These are phyloP conservation scores for Calendula officinalis DNA, from an alignment of 129 eudicot species.

Conservation along the genomic window DNA sequence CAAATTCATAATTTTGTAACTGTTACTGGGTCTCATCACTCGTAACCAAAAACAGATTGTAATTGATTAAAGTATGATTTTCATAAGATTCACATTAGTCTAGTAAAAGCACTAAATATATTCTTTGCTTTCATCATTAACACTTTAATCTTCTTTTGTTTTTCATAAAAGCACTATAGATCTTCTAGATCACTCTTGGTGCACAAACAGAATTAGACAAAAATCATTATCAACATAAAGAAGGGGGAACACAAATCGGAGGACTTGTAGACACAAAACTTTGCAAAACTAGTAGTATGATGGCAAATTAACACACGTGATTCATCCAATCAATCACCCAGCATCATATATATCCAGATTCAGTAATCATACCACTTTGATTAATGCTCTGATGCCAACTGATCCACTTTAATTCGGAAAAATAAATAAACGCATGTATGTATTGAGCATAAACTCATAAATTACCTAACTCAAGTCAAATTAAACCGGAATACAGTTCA, in stretches of 20 bases:
- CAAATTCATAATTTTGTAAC: background rate
- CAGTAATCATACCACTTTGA: slow-evolving; percentile 5
- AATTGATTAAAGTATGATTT: background rate
- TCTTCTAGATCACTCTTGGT: background rate
- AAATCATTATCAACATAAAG: slow-evolving; percentile 4
- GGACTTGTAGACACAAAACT: slow-evolving; percentile 7
- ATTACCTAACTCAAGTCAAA: background rate
- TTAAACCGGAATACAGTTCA: background rate
- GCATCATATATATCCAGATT: slow-evolving; percentile 1
- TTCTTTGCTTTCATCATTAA: slow-evolving; percentile 11
- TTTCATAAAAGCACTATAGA: background rate
- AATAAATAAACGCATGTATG: background rate
- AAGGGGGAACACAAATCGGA: slow-evolving; percentile 4
- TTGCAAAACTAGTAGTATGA: slow-evolving; percentile 20
- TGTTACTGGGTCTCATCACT: slow-evolving; percentile 17
- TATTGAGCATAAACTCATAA: background rate
- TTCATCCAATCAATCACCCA: background rate
- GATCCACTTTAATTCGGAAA: slow-evolving; percentile 6
- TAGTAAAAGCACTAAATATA: slow-evolving; percentile 13
- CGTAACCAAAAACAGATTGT: background rate
- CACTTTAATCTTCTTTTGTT: slow-evolving; percentile 15
- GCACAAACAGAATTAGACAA: background rate
- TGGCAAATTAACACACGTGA: slow-evolving; percentile 14
- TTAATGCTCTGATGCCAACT: slow-evolving; percentile 7
- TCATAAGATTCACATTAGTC: background rate